Evolutionary conservation across 805 yeast species (phyloP).

Genomic region (Barnettozyma siamensis): DNA sequence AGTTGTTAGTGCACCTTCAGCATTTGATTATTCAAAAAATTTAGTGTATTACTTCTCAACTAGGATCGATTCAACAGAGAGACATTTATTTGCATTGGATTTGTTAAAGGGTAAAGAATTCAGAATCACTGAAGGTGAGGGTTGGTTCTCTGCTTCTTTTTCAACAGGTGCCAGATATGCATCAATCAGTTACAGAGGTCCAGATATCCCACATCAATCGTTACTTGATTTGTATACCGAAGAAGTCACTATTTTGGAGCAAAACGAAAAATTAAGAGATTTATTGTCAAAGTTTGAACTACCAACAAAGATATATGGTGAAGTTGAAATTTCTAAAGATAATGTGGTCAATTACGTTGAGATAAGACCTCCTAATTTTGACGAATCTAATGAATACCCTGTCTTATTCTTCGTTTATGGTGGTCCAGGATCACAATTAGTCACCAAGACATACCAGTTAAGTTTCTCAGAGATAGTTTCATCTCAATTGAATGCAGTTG

Average conservation of each 20-base stretch:
- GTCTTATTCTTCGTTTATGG: constrained; percentile 88
- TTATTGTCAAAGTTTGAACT: constrained; percentile 41
- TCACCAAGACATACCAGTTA: constrained; percentile 52
- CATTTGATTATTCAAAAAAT: constrained; percentile 48
- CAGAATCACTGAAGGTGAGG: constrained; percentile 40
- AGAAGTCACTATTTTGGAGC: constrained; percentile 28
- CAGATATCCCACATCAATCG: constrained; percentile 72
- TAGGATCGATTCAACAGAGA: constrained; percentile 69
- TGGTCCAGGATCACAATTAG: constrained; percentile 92
- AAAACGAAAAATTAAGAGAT: constrained; percentile 35
- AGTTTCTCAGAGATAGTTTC: constrained; percentile 73
- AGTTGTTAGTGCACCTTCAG: constrained; percentile 67
- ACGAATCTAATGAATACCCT: constrained; percentile 55
- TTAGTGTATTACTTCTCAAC: constrained; percentile 65
- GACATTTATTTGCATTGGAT: constrained; percentile 72
- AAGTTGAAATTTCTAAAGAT: constrained; percentile 40
- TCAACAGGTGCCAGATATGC: constrained; percentile 75
- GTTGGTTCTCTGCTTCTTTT: constrained; percentile 67
- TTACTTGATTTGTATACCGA: constrained; percentile 49
- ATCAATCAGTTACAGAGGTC: constrained; percentile 70
- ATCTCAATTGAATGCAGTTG: constrained; percentile 72
- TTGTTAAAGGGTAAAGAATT: constrained; percentile 37
- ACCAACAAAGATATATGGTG: constrained; percentile 52
- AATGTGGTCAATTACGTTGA: constrained; percentile 62
- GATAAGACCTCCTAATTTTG: constrained; percentile 70